Evolutionary conservation across 495 filamentous ascomycete species (phyloP).

Genomic region (Cairneyella variabilis): DNA sequence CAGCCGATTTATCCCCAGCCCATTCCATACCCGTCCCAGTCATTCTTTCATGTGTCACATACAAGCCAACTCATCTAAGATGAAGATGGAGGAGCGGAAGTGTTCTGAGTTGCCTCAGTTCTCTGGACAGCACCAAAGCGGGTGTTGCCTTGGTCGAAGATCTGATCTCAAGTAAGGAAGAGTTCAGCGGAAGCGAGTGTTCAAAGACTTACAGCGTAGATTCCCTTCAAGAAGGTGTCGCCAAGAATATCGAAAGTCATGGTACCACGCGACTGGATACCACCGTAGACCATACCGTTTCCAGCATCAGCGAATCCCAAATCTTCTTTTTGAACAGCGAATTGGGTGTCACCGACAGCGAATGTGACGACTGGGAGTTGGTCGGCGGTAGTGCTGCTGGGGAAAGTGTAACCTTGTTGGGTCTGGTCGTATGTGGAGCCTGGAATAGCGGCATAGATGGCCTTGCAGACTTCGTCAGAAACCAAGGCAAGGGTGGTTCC

Average conservation of each 20-base stretch:
- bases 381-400: slow-evolving; percentile 47
- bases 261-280: slow-evolving; percentile 67
- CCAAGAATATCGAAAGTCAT: slow-evolving; percentile 71
- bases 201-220: slow-evolving; percentile 60
- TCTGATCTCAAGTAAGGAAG: slow-evolving; percentile 35
- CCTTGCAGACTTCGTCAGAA: slow-evolving; percentile 59
- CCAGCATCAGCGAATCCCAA: slow-evolving; percentile 50
- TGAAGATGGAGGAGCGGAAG: slow-evolving; percentile 28
- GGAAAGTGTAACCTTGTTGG: slow-evolving; percentile 69
- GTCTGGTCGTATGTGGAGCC: slow-evolving; percentile 57
- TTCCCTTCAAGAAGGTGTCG: slow-evolving; percentile 69
- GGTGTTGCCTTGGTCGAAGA: slow-evolving; percentile 72
- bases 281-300: slow-evolving; percentile 58
- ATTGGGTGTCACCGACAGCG: slow-evolving; percentile 62
- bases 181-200: background rate
- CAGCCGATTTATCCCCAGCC: background rate
- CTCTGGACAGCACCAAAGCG: slow-evolving; percentile 69
- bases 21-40: slow-evolving; percentile 7
- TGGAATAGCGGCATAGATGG: slow-evolving; percentile 68
- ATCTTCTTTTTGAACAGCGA: slow-evolving; percentile 68
- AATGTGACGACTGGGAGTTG: slow-evolving; percentile 65
- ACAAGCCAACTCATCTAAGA: slow-evolving; percentile 2
- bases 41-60: slow-evolving; percentile 10
- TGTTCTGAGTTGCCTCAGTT: slow-evolving; percentile 52
- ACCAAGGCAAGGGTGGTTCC: slow-evolving; percentile 72